Conservation (phyloP, 1,284 basidiomycete genomes). For the Peniophora sp. region DNA sequence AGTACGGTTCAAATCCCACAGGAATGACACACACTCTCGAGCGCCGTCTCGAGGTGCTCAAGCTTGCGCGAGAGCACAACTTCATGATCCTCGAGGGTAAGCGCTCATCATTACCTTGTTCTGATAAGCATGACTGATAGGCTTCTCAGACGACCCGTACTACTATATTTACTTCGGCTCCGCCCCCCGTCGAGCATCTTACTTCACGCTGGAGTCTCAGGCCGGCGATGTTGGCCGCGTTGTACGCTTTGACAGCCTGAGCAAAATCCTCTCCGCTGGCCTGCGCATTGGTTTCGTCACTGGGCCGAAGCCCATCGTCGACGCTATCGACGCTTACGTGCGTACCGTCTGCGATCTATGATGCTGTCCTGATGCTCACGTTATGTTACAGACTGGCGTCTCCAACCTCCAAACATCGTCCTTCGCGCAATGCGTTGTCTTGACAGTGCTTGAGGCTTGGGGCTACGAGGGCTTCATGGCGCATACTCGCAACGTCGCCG, state of each 20-base stretch:
- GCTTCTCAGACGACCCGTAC: constrained; percentile 65
- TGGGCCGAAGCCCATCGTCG: constrained; percentile 68
- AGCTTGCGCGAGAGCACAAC: constrained; percentile 69
- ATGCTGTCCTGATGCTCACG: constrained; percentile 5
- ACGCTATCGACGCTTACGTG: constrained; percentile 70
- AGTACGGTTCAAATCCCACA: constrained; percentile 81
- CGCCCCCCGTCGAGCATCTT: constrained; percentile 59
- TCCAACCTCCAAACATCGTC: constrained; percentile 78
- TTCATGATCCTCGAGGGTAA: constrained; percentile 80
- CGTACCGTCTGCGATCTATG: constrained; percentile 16
- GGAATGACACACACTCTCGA: constrained; percentile 69
- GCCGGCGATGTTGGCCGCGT: constrained; percentile 66
- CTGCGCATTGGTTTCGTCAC: constrained; percentile 78
- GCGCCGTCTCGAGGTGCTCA: constrained; percentile 71
- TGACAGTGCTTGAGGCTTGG: constrained; percentile 70
- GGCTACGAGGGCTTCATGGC: constrained; percentile 70
- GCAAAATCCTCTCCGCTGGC: constrained; percentile 82
- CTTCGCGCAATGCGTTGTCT: constrained; percentile 72
- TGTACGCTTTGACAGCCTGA: constrained; percentile 81
- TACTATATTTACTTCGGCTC: constrained; percentile 67
- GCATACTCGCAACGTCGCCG: constrained; percentile 67
- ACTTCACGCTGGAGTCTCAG: constrained; percentile 67
- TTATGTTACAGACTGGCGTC: constrained; percentile 44
- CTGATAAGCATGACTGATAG: background rate
- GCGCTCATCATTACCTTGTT: constrained; percentile 9